Percentiles rank a stretch among this genome's conserved stretches.
These are phyloP conservation scores for Thermothelomyces thermophilus DNA, from an alignment of 2,329 filamentous ascomycete species.

Conservation along the genomic window DNA sequence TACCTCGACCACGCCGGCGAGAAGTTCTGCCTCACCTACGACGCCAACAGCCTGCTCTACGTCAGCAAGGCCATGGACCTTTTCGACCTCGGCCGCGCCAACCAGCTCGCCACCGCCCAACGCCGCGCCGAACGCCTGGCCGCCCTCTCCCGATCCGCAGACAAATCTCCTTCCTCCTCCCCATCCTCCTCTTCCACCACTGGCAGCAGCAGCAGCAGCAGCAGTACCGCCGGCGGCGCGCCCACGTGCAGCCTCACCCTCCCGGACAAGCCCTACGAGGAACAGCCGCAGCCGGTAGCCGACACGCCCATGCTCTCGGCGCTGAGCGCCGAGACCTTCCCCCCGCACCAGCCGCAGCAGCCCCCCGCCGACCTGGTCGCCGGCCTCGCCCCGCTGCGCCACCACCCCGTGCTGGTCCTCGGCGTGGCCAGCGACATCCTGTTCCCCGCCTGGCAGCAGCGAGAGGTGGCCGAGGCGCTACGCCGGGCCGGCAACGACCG, in stretches of 20 bases:
- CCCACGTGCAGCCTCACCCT: conserved; percentile 71
- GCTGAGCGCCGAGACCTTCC: conserved; percentile 22
- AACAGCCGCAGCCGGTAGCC: conserved; percentile 60
- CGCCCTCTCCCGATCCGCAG: conserved; percentile 30
- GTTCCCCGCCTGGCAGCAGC: conserved; percentile 97
- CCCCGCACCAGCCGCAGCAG: conserved; percentile 10
- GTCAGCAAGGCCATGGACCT: conserved; percentile 99
- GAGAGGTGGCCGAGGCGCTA: conserved; percentile 82
- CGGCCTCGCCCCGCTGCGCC: conserved; percentile 63
- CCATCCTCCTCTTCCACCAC: background rate
- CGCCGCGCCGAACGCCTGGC: conserved; percentile 52
- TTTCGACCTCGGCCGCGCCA: conserved; percentile 76
- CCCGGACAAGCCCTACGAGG: conserved; percentile 77
- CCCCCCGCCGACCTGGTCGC: conserved; percentile 74
- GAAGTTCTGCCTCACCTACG: conserved; percentile 96
- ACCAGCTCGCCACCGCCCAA: conserved; percentile 56
- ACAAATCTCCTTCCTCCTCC: background rate
- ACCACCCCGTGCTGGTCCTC: conserved; percentile 80
- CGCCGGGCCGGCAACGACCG: conserved; percentile 68
- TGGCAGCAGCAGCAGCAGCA: too few relatives aligned
- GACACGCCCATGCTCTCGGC: conserved; percentile 20
- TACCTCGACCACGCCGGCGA: conserved; percentile 97
- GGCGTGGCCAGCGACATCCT: conserved; percentile 94
- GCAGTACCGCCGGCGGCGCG: conserved; percentile 35
- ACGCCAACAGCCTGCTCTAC: conserved; percentile 90